A percentile compares a stretch with the other conserved stretches of the same genome.
phyloP scores from a whole-genome alignment of 768 basidiomycete species.

The Tylopilus subfusipes region DNA sequence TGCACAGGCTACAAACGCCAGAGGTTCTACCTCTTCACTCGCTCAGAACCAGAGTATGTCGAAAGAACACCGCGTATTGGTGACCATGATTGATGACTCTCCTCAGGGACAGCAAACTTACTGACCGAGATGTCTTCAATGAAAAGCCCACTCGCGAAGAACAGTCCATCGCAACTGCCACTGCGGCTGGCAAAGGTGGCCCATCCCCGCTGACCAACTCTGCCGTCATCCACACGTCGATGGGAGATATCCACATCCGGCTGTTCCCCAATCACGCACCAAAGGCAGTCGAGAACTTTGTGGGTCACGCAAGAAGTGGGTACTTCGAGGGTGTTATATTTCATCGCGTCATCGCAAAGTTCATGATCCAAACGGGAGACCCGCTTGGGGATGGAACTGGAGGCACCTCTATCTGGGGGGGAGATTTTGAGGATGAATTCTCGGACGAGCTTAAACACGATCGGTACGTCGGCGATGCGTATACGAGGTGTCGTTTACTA shows the following conservation, averaged over 20 bases:
- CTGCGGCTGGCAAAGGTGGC: conserved; percentile 44
- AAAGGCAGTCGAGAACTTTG: conserved; percentile 97
- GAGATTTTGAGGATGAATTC: conserved; percentile 93
- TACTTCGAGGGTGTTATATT: conserved; percentile 94
- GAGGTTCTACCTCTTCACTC: conserved; percentile 93
- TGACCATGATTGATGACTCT: background rate
- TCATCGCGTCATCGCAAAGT: conserved; percentile 97
- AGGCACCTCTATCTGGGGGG: conserved; percentile 86
- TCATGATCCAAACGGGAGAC: conserved; percentile 97
- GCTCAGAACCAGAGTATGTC: conserved; percentile 83
- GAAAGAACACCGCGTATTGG: background rate
- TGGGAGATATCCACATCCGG: conserved; percentile 88
- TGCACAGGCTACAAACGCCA: conserved; percentile 91
- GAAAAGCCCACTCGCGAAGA: conserved; percentile 97
- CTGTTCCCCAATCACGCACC: conserved; percentile 91
- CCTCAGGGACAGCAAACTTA: conserved; percentile 74
- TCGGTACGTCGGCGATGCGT: conserved; percentile 45
- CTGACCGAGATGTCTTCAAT: conserved; percentile 96
- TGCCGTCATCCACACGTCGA: conserved; percentile 91
- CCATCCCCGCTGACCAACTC: conserved; percentile 72
- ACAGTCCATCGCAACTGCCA: conserved; percentile 75
- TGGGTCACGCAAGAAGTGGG: conserved; percentile 82
- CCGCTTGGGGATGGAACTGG: conserved; percentile 95
- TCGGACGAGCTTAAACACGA: conserved; percentile 87
- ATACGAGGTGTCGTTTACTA: background rate